A percentile compares a stretch with the other conserved stretches of the same genome.
Conservation (phyloP, 2,329 filamentous ascomycete species). For the Xylaria sp. region DNA sequence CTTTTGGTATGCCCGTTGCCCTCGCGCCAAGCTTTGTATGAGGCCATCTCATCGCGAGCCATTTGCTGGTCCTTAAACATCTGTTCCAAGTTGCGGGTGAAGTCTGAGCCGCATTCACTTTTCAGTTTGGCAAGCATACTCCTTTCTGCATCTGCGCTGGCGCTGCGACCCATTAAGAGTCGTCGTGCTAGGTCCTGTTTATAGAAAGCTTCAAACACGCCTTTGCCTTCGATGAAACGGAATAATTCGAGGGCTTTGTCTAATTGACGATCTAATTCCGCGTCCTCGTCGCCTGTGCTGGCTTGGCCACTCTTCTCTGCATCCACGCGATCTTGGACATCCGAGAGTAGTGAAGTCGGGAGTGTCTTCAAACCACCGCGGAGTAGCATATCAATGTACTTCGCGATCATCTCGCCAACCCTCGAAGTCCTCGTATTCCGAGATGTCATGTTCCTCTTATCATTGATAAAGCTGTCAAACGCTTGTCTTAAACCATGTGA, state of each 20-base stretch:
- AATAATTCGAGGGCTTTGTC: slow-evolving; percentile 95
- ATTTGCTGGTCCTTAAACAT: slow-evolving; percentile 99
- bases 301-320: slow-evolving; percentile 71
- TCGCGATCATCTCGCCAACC: slow-evolving; percentile 98
- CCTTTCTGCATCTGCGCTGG: slow-evolving; percentile 92
- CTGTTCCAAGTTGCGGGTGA: slow-evolving; percentile 96
- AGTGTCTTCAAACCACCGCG: slow-evolving; percentile 88
- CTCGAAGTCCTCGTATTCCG: slow-evolving; percentile 89
- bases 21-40: slow-evolving; percentile 77
- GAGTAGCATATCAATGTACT: slow-evolving; percentile 90
- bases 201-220: slow-evolving; percentile 98
- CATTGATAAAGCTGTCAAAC: slow-evolving; percentile 93
- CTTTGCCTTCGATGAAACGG: slow-evolving; percentile 96
- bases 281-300: slow-evolving; percentile 84
- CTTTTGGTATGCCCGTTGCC: slow-evolving; percentile 58
- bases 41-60: slow-evolving; percentile 89
- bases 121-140: slow-evolving; percentile 94
- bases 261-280: slow-evolving; percentile 89
- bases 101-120: slow-evolving; percentile 90
- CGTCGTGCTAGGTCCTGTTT: slow-evolving; percentile 95
- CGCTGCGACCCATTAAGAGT: slow-evolving; percentile 89
- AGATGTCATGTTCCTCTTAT: slow-evolving; percentile 75
- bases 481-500: slow-evolving; percentile 82
- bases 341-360: slow-evolving; percentile 73
- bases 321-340: slow-evolving; percentile 65